These are phyloP conservation scores for Solanum boliviense DNA, from an alignment of 257 asterid species.

Conservation along the genomic window DNA sequence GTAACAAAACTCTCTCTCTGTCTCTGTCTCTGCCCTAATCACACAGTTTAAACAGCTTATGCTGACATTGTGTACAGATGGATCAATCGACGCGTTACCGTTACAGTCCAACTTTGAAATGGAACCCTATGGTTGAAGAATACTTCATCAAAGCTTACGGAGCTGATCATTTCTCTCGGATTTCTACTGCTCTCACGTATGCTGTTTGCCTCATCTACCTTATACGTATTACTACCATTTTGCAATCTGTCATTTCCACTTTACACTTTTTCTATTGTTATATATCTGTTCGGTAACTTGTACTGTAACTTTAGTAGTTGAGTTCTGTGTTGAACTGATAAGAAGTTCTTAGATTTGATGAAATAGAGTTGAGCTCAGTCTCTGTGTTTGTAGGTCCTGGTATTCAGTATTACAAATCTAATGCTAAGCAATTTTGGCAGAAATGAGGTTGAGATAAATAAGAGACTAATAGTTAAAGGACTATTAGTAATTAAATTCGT, in stretches of 20 bases:
- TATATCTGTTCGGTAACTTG: background rate
- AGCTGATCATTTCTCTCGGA: slow-evolving; percentile 63
- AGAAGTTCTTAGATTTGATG: background rate
- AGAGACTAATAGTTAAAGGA: background rate
- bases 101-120: slow-evolving; percentile 56
- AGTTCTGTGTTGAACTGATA: background rate
- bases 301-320: background rate
- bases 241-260: background rate
- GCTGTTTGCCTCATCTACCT: background rate
- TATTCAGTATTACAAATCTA: background rate
- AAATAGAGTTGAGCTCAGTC: background rate
- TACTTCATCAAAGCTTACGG: slow-evolving; percentile 80
- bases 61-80: slow-evolving; percentile 31
- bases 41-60: background rate
- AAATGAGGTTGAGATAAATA: background rate
- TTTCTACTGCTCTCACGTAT: slow-evolving; percentile 49
- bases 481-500: background rate
- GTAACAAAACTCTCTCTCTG: background rate
- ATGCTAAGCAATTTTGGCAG: background rate
- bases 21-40: background rate
- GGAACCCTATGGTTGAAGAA: slow-evolving; percentile 83
- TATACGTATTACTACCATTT: background rate
- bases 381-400: background rate
- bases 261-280: background rate
- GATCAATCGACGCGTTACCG: slow-evolving; percentile 65